Percentiles rank a stretch among this genome's conserved stretches.
These are phyloP conservation scores for Xerocomellus chrysenteron DNA, from an alignment of 768 basidiomycete species.

Conservation along the genomic window DNA sequence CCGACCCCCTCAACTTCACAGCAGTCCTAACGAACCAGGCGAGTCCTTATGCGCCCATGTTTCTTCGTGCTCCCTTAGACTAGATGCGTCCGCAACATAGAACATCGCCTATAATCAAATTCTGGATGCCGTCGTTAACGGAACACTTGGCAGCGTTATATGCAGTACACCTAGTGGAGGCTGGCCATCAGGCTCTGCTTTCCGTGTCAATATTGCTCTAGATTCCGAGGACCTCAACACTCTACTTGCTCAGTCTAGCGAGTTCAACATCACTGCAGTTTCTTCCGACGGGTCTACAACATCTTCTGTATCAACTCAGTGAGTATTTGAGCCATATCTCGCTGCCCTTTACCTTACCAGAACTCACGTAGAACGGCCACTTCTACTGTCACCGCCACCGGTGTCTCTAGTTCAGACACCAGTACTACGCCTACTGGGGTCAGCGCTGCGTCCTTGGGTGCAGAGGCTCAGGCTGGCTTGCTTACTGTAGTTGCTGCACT, in stretches of 20 bases:
- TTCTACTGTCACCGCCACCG: background rate
- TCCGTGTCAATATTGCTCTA: slow-evolving; percentile 71
- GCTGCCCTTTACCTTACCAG: background rate
- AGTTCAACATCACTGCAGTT: slow-evolving; percentile 50
- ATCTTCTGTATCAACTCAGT: slow-evolving; percentile 13
- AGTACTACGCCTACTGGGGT: slow-evolving; percentile 27
- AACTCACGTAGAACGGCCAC: slow-evolving; percentile 9
- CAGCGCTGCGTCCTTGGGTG: slow-evolving; percentile 32
- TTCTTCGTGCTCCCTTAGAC: background rate
- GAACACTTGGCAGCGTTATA: slow-evolving; percentile 36
- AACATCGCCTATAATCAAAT: slow-evolving; percentile 42
- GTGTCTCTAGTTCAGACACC: slow-evolving; percentile 26
- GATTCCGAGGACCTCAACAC: slow-evolving; percentile 43
- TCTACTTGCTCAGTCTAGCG: slow-evolving; percentile 69
- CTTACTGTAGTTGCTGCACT: slow-evolving; percentile 37
- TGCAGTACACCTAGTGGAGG: slow-evolving; percentile 60
- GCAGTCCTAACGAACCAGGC: slow-evolving; percentile 67
- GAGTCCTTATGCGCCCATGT: slow-evolving; percentile 7
- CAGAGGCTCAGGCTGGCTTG: slow-evolving; percentile 32
- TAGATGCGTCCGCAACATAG: slow-evolving; percentile 27
- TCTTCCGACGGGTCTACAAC: slow-evolving; percentile 20
- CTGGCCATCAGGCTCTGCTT: slow-evolving; percentile 61
- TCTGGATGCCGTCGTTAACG: slow-evolving; percentile 56
- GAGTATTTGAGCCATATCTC: slow-evolving; percentile 3
- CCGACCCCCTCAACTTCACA: slow-evolving; percentile 69